Evolutionary conservation across 164 flowering plant genomes (phyloP).

Genomic region (Magnolia officinalis): DNA sequence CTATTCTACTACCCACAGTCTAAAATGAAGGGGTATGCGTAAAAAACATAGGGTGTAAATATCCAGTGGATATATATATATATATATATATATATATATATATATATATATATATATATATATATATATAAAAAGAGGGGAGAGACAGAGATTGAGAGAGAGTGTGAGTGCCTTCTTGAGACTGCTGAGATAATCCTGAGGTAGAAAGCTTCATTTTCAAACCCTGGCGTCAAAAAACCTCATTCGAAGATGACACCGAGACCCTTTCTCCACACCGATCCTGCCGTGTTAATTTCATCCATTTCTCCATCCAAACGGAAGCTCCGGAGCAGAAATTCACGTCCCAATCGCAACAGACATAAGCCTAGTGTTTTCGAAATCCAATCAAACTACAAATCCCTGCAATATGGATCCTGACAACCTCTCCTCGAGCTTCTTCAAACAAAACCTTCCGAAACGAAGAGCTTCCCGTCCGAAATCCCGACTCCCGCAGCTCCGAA

Average conservation of each 20-base stretch:
- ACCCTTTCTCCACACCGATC: neutral
- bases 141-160: neutral
- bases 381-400: neutral
- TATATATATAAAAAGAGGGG: neutral
- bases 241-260: neutral
- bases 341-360: neutral
- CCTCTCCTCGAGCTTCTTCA: neutral
- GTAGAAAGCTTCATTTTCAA: conserved; percentile 28
- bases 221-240: conserved; percentile 5
- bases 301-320: neutral
- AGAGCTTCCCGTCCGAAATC: neutral
- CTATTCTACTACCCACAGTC: neutral
- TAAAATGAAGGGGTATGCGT: neutral
- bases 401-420: neutral
- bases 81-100: too few relatives aligned
- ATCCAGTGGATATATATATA: neutral
- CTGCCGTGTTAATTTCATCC: neutral
- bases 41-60: neutral
- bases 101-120: neutral
- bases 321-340: neutral
- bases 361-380: neutral
- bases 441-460: neutral
- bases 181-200: conserved; percentile 47
- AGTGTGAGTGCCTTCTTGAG: conserved; percentile 46
- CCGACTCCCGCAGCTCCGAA: neutral